Percentiles rank a stretch among this genome's conserved stretches.
phyloP scores from a whole-genome alignment of 805 yeast species.

The Lipomyces chichibuensis region DNA sequence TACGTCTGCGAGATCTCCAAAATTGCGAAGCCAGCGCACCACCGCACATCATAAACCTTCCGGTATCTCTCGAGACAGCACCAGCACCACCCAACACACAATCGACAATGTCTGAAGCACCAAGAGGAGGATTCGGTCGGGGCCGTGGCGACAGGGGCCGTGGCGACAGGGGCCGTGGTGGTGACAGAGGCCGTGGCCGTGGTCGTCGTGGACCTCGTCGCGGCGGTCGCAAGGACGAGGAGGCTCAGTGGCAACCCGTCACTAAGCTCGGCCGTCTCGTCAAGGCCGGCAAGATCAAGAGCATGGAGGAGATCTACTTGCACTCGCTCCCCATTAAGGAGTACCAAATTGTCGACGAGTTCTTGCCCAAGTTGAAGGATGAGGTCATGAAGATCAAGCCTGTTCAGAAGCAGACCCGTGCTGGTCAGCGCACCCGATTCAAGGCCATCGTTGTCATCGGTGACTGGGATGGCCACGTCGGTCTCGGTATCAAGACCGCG shows the following conservation, averaged over 20 bases:
- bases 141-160: conserved; percentile 52
- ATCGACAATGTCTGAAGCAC: conserved; percentile 42
- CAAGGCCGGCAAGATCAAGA: conserved; percentile 95
- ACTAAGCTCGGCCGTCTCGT: conserved; percentile 99
- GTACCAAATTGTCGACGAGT: conserved; percentile 96
- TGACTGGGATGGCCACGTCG: conserved; percentile 99
- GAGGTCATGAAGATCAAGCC: conserved; percentile 99
- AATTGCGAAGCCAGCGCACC: not conserved
- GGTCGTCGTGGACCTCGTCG: conserved; percentile 65
- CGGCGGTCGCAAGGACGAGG: conserved; percentile 87
- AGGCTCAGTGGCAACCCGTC: conserved; percentile 99
- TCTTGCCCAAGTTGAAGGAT: conserved; percentile 94
- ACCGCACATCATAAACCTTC: not conserved
- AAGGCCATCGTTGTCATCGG: conserved; percentile 99
- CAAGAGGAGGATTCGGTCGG: conserved; percentile 49
- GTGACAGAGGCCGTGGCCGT: conserved; percentile 51
- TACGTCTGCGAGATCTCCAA: not conserved
- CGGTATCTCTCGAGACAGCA: conserved; percentile 1
- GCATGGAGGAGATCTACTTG: conserved; percentile 97
- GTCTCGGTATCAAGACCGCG: conserved; percentile 99
- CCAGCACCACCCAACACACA: conserved; percentile 8
- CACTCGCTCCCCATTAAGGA: conserved; percentile 99
- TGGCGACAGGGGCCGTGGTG: conserved; percentile 58
- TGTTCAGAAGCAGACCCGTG: conserved; percentile 99
- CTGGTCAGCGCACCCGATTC: conserved; percentile 99